Evolutionary conservation across 2,329 filamentous ascomycete genomes (phyloP), one percentile per base, ranked within the genome.

Genomic region (Aspergillus clavatus): DNA sequence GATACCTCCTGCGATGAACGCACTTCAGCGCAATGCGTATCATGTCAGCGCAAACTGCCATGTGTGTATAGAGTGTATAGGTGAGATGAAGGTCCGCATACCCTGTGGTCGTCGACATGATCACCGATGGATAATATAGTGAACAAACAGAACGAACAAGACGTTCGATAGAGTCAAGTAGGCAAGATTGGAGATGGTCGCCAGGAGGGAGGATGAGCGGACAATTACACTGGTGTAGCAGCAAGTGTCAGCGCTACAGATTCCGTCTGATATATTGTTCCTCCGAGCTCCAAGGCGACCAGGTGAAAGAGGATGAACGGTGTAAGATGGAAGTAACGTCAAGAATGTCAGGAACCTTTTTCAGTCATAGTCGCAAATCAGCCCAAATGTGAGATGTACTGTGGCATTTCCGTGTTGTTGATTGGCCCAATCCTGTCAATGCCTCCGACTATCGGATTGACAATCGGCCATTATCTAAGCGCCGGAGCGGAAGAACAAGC

Each of bases 1-100:
- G 64, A 98, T 87, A 66, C 93, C 93, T 66, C 93, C 93, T 46
- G 93, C 91, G 61, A 97, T 82, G 76, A 98, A 98, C 51, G 89
- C 88, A 56, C 90, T 81, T 38, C 11, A 39, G 43, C 37, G 28
- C 21, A n/a, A 37, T 11, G 4, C 2, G 12, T 18, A 3, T 18
- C 18, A 7, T 11, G 36, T 57, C 36, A 57, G 54, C 44, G n/a
- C 31, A 48, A n/a, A 37, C 14, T 28, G 14, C n/a, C n/a, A n/a
- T n/a, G 29, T 19, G 7, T 19, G 14, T 5, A 0, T 8, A 5
- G 16, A 14, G 2, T 5, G 10, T 5, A 21, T 29, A 5, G 31
- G 7, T 18, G 0, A 35, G 11, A 21, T 7, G 18, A 7, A 22
- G 35, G 3, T n/a, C n/a, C 40, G 42, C 66, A 50, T 62, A 76